Evolutionary conservation across 1,139 yeast genomes (phyloP), one percentile per base, ranked within the genome.

Genomic region (Candida gigantensis): DNA sequence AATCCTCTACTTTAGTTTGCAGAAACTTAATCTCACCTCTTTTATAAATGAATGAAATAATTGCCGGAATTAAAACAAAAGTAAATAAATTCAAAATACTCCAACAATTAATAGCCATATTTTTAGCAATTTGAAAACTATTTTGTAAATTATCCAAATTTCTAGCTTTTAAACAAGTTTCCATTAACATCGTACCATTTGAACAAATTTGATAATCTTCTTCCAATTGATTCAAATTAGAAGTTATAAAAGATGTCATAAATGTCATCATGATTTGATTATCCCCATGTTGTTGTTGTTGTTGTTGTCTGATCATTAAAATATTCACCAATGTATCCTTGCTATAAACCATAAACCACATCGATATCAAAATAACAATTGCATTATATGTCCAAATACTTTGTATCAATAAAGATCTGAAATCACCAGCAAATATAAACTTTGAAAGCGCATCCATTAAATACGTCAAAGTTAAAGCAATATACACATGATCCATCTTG

Each of bases 61-160:
- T 19, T 4, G 28, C 31, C 10, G 69, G 68, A 4, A 56, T 44
- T 8, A 59, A 32, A 10, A 57, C 53, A 36, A 60, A 60, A 20
- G 61, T 50, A 23, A 52, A 49, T 12, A 51, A 41, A 29, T 53
- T 54, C 30, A 59, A 47, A 4, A 58, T 54, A 12, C 50, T 37
- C 47, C 58, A 51, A 36, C 60, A 52, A 33, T 51, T 49, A n/a
- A 41, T 37, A 12, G 50, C 35, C 6, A 45, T 28, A 6, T 36
- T 27, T 21, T 36, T 23, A 25, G 26, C 26, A 25, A 29, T 28
- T 28, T 28, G 24, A 30, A 28, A 32, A 16, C 14, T 21, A 12
- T 30, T 29, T 18, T 29, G 26, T 9, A 36, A 25, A 32, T 29
- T 36, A 16, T 32, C 34, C 24, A 26, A 15, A 25, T 30, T 28